Evolutionary conservation across 2,329 filamentous ascomycete genomes (phyloP), one percentile per base, ranked within the genome.

Genomic region (Exophiala spinifera): DNA sequence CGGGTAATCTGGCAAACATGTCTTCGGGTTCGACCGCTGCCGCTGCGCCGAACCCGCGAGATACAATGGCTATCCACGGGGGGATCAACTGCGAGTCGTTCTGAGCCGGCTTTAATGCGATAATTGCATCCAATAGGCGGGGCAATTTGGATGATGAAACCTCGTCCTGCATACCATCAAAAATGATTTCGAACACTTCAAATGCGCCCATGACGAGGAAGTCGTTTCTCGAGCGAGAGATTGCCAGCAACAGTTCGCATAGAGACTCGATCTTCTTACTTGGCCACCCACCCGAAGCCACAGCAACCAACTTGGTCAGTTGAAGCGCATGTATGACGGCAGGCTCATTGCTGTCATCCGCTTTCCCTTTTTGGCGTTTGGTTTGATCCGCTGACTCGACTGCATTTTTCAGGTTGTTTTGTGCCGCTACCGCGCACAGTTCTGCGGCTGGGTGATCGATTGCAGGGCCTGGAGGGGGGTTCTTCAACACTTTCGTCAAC

Each of bases 111-210:
- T 92, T 89, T 62, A 99, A 76, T 69, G 97, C 91, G 11, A 87
- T 86, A 63, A 99, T 96, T 49, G 94, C 91, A 61, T 96, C 91
- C 65, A 97, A 81, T 11, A 99, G 80, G 53, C 89, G 83, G 2
- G 91, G 91, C 11, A 99, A 79, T 73, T 97, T 99, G 1, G 89
- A 83, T 2, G 91, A 95, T 0, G 91, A 89, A 46, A 91, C 80
- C 62, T 95, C 90, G 62, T 91, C 87, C 14, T 85, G 82, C 87
- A 99, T 91, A 6, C 91, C 88, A 64, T 88, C 87, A 62, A 99
- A 97, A 42, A 97, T 95, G 70, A 95, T 87, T 70, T 99, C 94
- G 65, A 99, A 99, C 3, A 97, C 92, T 62, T 96, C 92, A 65
- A 99, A 96, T 0, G 91, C 88, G 10, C 89, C 87, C 86, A 97